Evolutionary conservation across 345 rosid genomes (phyloP).

Genomic region (Combretum micranthum): DNA sequence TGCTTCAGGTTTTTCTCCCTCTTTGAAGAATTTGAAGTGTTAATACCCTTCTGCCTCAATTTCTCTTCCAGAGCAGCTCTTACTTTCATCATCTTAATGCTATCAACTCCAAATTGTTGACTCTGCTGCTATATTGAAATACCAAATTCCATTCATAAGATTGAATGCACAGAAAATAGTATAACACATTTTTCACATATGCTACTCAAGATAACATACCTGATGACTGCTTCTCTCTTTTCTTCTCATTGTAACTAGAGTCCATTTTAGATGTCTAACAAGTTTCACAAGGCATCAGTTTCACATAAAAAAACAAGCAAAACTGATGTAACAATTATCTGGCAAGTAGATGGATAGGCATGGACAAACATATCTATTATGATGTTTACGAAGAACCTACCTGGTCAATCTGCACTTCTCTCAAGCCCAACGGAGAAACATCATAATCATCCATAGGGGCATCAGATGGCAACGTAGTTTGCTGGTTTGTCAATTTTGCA

Average conservation of each 20-base stretch:
- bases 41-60: constrained; percentile 51
- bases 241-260: constrained; percentile 11
- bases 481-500: constrained; percentile 16
- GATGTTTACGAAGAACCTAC: constrained; percentile 12
- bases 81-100: constrained; percentile 74
- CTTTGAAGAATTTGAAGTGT: constrained; percentile 38
- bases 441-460: constrained; percentile 14
- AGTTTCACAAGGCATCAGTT: constrained; percentile 15
- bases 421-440: constrained; percentile 8
- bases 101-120: constrained; percentile 54
- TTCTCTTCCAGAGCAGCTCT: constrained; percentile 87
- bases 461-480: constrained; percentile 21
- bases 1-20: constrained; percentile 41
- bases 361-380: constrained; percentile 5
- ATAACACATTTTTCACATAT: background rate
- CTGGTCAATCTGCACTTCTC: constrained; percentile 15
- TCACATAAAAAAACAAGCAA: background rate
- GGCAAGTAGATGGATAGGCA: background rate
- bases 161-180: no score
- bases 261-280: constrained; percentile 19
- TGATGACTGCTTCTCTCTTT: constrained; percentile 31
- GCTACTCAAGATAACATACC: constrained; percentile 29
- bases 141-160: background rate
- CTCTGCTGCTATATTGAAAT: constrained; percentile 30
- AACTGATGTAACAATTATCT: no score